phyloP scores from a whole-genome alignment of 1,139 yeast genomes.

The Magnusiomyces tetraspermus region DNA sequence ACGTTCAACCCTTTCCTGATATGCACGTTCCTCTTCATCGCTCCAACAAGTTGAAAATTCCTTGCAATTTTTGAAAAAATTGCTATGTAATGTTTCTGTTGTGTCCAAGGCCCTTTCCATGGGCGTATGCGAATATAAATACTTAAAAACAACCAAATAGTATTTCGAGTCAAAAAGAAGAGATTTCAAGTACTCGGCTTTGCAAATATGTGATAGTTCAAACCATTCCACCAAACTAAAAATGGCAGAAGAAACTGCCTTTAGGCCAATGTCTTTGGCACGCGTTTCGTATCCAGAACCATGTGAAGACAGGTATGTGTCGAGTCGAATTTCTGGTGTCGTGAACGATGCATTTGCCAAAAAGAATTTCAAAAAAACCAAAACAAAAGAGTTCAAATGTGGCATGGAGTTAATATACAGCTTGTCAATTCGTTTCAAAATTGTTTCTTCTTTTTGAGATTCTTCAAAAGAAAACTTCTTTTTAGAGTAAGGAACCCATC shows the following conservation, averaged over 20 bases:
- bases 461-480: conserved; percentile 10
- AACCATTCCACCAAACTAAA: conserved; percentile 62
- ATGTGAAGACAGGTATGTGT: conserved; percentile 12
- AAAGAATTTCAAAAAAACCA: conserved; percentile 54
- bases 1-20: conserved; percentile 9
- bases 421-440: conserved; percentile 49
- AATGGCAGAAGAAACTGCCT: conserved; percentile 51
- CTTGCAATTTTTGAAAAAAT: conserved; percentile 41
- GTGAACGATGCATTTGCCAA: conserved; percentile 34
- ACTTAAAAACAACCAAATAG: conserved; percentile 39
- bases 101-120: conserved; percentile 25
- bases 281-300: conserved; percentile 32
- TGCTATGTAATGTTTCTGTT: conserved; percentile 35
- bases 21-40: conserved; percentile 6
- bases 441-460: conserved; percentile 30
- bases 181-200: conserved; percentile 64
- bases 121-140: conserved; percentile 32
- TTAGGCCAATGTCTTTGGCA: conserved; percentile 55
- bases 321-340: conserved; percentile 14
- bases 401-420: conserved; percentile 49
- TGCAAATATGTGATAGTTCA: conserved; percentile 63
- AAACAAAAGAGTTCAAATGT: conserved; percentile 51
- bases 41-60: conserved; percentile 19
- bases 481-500: conserved; percentile 34
- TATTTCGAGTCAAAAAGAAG: conserved; percentile 66